Evolutionary conservation across 2,329 filamentous ascomycete species (phyloP).

Genomic region (Amauroascus niger): DNA sequence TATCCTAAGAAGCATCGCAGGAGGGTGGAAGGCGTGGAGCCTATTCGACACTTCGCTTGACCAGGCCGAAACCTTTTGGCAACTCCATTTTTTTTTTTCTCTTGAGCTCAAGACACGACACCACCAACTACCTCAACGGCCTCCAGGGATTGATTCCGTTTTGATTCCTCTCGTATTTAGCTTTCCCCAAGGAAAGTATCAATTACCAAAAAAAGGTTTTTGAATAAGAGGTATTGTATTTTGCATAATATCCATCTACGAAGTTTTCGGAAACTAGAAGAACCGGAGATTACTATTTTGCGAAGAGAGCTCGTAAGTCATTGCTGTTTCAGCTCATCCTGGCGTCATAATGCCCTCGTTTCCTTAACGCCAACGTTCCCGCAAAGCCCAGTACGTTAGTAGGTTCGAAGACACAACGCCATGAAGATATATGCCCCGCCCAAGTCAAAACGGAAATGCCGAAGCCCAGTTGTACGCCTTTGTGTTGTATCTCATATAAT

Average conservation of each 20-base stretch:
- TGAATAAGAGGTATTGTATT: too few relatives aligned
- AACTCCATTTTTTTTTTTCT: too few relatives aligned
- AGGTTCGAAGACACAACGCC: background rate
- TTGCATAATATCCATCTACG: too few relatives aligned
- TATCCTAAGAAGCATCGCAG: background rate
- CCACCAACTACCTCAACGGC: too few relatives aligned
- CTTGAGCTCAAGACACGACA: too few relatives aligned
- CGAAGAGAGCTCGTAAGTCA: background rate
- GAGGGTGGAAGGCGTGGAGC: background rate
- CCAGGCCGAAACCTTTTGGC: too few relatives aligned
- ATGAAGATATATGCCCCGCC: background rate
- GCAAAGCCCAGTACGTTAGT: background rate
- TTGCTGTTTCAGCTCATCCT: background rate
- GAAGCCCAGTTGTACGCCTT: background rate
- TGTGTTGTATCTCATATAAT: background rate
- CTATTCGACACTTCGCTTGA: too few relatives aligned
- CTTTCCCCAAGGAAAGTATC: too few relatives aligned
- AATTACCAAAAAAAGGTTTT: too few relatives aligned
- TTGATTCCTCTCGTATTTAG: too few relatives aligned
- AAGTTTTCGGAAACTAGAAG: background rate
- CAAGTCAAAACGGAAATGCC: background rate
- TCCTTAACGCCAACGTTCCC: background rate
- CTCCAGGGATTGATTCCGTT: too few relatives aligned
- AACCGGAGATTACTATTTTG: background rate
- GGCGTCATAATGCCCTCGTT: background rate